phyloP scores from a whole-genome alignment of 805 yeast species.

The Cyberlindnera sargentensis region DNA sequence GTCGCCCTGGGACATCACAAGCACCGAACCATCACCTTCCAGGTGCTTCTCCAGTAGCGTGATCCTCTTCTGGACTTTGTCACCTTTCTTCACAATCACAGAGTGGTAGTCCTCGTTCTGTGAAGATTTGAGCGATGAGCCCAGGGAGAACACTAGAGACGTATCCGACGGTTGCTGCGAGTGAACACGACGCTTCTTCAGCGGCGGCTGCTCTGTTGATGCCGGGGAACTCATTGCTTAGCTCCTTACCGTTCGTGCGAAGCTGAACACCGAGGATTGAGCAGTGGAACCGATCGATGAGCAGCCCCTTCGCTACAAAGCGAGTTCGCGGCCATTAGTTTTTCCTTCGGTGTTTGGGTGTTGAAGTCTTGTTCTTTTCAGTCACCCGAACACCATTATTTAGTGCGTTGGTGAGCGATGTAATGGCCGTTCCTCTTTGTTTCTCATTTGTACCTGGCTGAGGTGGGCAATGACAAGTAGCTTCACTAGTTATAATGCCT shows the following conservation, averaged over 20 bases:
- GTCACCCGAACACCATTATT: neutral
- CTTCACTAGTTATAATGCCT: too few relatives aligned
- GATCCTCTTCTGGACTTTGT: conserved; percentile 17
- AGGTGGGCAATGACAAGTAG: too few relatives aligned
- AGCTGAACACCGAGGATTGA: too few relatives aligned
- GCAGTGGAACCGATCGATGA: neutral
- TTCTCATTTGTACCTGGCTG: too few relatives aligned
- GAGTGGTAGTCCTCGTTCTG: neutral
- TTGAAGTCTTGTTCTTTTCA: too few relatives aligned
- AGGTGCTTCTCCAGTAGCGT: conserved; percentile 3
- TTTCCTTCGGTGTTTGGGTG: too few relatives aligned
- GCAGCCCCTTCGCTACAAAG: neutral
- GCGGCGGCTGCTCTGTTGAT: conserved; percentile 7
- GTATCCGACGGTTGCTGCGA: conserved; percentile 3
- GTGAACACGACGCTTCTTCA: conserved; percentile 8
- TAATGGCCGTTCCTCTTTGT: too few relatives aligned
- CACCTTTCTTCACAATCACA: conserved; percentile 15
- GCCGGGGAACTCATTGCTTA: conserved; percentile 3
- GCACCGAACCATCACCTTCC: neutral
- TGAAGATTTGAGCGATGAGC: neutral
- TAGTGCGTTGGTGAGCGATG: too few relatives aligned
- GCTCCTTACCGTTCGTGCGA: too few relatives aligned
- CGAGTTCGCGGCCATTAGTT: neutral
- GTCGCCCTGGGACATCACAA: conserved; percentile 20
- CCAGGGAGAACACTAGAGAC: neutral